Conservation (phyloP, 2,329 filamentous ascomycete species). For the Niveomyces coronatus region DNA sequence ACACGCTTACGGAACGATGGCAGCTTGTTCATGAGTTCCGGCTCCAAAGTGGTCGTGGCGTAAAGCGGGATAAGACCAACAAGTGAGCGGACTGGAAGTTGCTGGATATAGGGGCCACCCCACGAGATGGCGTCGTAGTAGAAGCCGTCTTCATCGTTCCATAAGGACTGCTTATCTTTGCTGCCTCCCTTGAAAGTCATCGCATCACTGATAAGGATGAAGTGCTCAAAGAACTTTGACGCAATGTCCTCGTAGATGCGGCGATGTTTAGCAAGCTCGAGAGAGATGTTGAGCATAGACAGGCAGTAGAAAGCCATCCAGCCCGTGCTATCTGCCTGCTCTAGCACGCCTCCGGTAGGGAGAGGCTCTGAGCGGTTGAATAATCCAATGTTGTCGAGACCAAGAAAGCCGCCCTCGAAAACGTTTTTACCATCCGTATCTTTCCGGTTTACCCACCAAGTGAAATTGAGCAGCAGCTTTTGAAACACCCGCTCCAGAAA, state of each 20-base stretch:
- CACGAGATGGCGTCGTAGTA: constrained; percentile 98
- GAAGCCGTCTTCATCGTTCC: constrained; percentile 95
- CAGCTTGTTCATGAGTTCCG: constrained; percentile 83
- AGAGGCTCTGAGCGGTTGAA: constrained; percentile 96
- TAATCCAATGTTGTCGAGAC: constrained; percentile 91
- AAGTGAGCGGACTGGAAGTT: constrained; percentile 82
- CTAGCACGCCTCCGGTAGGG: constrained; percentile 83
- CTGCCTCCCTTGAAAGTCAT: constrained; percentile 73
- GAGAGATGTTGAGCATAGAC: constrained; percentile 91
- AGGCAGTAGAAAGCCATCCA: constrained; percentile 99
- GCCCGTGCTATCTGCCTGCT: constrained; percentile 94
- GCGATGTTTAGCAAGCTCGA: constrained; percentile 90
- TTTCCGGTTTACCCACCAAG: constrained; percentile 98
- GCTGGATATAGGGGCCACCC: constrained; percentile 86
- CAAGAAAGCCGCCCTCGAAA: constrained; percentile 92
- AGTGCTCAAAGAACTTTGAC: constrained; percentile 98
- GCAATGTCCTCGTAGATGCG: constrained; percentile 95
- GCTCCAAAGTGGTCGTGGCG: constrained; percentile 83
- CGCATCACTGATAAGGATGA: constrained; percentile 93
- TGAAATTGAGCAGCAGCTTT: constrained; percentile 91
- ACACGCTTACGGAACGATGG: constrained; percentile 88
- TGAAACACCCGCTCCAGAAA: constrained; percentile 96
- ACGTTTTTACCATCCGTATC: constrained; percentile 92
- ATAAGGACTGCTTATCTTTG: constrained; percentile 71
- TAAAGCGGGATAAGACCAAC: constrained; percentile 92